Percentiles rank a stretch among this genome's conserved stretches.
phyloP scores from a whole-genome alignment of 495 filamentous ascomycete species.

The Lepidopterella palustris region DNA sequence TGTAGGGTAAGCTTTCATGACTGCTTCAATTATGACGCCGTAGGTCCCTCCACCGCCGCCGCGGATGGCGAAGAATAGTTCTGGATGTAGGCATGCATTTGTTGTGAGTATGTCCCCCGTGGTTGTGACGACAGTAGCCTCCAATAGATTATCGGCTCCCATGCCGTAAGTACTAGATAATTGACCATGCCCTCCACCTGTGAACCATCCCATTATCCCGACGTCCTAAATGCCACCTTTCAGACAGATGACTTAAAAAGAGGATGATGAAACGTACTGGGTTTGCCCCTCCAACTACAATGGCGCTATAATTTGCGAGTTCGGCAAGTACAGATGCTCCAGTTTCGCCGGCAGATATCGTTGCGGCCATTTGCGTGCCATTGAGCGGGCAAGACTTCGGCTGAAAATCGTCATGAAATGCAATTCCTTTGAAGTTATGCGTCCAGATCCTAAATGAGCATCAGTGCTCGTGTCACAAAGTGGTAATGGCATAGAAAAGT shows the following conservation, averaged over 20 bases:
- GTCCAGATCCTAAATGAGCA: slow-evolving; percentile 25
- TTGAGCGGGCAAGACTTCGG: slow-evolving; percentile 16
- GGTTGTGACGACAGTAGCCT: slow-evolving; percentile 31
- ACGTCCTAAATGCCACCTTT: not conserved
- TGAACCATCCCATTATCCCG: slow-evolving; percentile 9
- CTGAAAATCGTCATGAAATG: slow-evolving; percentile 9
- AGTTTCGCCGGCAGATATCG: slow-evolving; percentile 20
- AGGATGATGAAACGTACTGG: not conserved
- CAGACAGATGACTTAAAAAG: not conserved
- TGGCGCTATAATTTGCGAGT: slow-evolving; percentile 9
- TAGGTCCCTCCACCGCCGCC: slow-evolving; percentile 6
- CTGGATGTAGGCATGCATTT: not conserved
- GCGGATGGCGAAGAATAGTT: slow-evolving; percentile 4
- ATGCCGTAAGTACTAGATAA: slow-evolving; percentile 37
- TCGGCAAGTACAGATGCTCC: slow-evolving; percentile 15
- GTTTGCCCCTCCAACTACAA: slow-evolving; percentile 21
- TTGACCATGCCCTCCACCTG: not conserved
- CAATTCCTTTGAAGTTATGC: slow-evolving; percentile 19
- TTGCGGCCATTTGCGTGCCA: slow-evolving; percentile 15
- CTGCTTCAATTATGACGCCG: slow-evolving; percentile 6
- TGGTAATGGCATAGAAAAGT: not conserved
- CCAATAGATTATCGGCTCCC: slow-evolving; percentile 44
- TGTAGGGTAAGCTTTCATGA: slow-evolving; percentile 19
- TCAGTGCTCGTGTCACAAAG: too few relatives aligned
- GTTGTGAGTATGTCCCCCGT: not conserved